Evolutionary conservation across 352 stramenopile genomes (phyloP), one percentile per base, ranked within the genome.

Genomic region (Phytophthora vignae): DNA sequence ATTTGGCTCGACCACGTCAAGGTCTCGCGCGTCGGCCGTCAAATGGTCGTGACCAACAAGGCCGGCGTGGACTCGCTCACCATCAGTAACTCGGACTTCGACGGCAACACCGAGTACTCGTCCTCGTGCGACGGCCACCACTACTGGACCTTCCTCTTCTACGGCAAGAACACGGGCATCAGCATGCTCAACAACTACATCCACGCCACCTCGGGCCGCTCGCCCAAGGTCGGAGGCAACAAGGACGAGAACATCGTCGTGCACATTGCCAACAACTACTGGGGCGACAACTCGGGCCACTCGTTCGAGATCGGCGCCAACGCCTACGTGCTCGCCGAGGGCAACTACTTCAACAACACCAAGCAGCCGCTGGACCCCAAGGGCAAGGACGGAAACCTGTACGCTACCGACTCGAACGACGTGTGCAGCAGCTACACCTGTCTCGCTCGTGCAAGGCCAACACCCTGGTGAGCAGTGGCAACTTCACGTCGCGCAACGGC

Each of bases 1-100:
- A 71, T 84, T 50, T 89, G 79, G 81, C 53, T 87, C 27, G 76
- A 90, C 62, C 82, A 90, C 72, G 64, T 89, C 38, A 82, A 84
- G 62, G 55, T 89, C 10, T 77, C 67, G 7, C 38, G 44, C 7
- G 65, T 84, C 11, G 79, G 77, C 12, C 74, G 79, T 36, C 77
- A 88, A 64, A 84, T 88, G 74, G 53, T 88, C 40, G 70, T 72
- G 8, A 78, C 67, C 6, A 79, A 80, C 64, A 64, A 66, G 44
- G 77, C 73, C 4, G 68, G 79, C 4, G 73, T 79, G 8, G 60
- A 59, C 15, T 79, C 63, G 8, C 21, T 86, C 50, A 89, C 82
- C 1, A 78, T 89, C 71, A 86, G 74, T 50, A 85, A 87, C 69
- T 84, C 69, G 49, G 79, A 87, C 40, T 90, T 87, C 55, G 79